Percentiles rank a stretch among this genome's conserved stretches.
Evolutionary conservation across 352 stramenopile species (phyloP).

Genomic region (Pythium dissotocum): DNA sequence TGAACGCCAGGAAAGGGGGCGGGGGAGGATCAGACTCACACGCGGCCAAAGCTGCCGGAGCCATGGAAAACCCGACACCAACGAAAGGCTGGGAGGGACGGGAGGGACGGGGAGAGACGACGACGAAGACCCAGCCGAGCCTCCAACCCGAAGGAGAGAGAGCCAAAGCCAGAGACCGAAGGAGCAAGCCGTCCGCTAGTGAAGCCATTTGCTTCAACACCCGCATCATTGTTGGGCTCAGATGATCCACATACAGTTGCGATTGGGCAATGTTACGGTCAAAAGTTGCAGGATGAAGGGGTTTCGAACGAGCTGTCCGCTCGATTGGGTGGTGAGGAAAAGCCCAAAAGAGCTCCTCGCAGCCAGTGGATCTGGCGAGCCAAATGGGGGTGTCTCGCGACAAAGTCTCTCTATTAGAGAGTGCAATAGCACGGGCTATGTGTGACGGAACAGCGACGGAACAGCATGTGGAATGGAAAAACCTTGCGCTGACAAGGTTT

Average conservation of each 20-base stretch:
- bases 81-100: conserved; percentile 20
- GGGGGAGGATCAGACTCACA: conserved; percentile 2
- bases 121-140: not conserved
- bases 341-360: conserved; percentile 2
- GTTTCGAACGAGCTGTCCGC: conserved; percentile 1
- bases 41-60: not conserved
- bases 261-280: conserved; percentile 11
- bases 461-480: not conserved
- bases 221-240: not conserved
- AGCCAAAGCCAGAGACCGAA: not conserved
- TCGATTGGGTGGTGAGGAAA: conserved; percentile 29
- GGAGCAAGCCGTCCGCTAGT: not conserved
- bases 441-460: conserved; percentile 2
- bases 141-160: not conserved
- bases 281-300: conserved; percentile 17
- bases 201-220: conserved; percentile 5
- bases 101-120: conserved; percentile 14
- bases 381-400: not conserved
- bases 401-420: conserved; percentile 26
- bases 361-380: conserved; percentile 21
- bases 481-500: conserved; percentile 16
- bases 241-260: conserved; percentile 1
- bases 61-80: conserved; percentile 13
- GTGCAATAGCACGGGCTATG: conserved; percentile 2
- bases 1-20: conserved; percentile 12